A percentile compares a stretch with the other conserved stretches of the same genome.
phyloP scores from a whole-genome alignment of 129 eudicot species.

The Calendula officinalis region DNA sequence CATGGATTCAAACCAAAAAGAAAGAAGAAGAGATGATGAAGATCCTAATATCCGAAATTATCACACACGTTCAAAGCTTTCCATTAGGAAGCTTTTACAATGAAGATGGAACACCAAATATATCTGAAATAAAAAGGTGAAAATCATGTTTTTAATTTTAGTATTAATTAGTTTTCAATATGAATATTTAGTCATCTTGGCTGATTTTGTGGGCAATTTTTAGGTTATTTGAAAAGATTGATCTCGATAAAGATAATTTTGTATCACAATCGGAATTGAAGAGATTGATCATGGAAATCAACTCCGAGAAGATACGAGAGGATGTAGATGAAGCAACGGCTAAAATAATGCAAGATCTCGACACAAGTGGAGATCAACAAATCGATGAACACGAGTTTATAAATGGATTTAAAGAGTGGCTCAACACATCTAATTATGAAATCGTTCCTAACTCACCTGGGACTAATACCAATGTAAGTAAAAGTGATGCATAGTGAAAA shows the following conservation, averaged over 20 bases:
- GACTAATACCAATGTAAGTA: slow-evolving; percentile 40
- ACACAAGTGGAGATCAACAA: slow-evolving; percentile 48
- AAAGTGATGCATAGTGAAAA: background rate
- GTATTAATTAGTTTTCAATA: background rate
- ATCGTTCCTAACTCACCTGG: slow-evolving; percentile 25
- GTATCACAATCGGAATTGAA: slow-evolving; percentile 52
- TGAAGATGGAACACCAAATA: slow-evolving; percentile 56
- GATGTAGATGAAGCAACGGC: slow-evolving; percentile 42
- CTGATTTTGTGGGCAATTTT: slow-evolving; percentile 15
- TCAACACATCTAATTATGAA: slow-evolving; percentile 26
- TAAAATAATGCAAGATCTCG: slow-evolving; percentile 59
- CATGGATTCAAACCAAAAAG: slow-evolving; percentile 66
- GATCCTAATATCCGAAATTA: slow-evolving; percentile 50
- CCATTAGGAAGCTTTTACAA: slow-evolving; percentile 51
- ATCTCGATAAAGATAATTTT: slow-evolving; percentile 45
- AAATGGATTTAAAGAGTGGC: slow-evolving; percentile 47
- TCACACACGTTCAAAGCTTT: slow-evolving; percentile 44
- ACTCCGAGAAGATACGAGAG: slow-evolving; percentile 33
- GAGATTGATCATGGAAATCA: slow-evolving; percentile 43
- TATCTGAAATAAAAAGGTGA: slow-evolving; percentile 53
- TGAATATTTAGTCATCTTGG: slow-evolving; percentile 6
- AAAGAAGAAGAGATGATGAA: slow-evolving; percentile 63
- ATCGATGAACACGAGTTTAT: slow-evolving; percentile 57
- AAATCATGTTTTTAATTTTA: background rate
- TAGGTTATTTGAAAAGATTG: slow-evolving; percentile 60